Base-by-base conservation (phyloP, 306 rosid species). In the Amphicarpaea edgeworthii region DNA sequence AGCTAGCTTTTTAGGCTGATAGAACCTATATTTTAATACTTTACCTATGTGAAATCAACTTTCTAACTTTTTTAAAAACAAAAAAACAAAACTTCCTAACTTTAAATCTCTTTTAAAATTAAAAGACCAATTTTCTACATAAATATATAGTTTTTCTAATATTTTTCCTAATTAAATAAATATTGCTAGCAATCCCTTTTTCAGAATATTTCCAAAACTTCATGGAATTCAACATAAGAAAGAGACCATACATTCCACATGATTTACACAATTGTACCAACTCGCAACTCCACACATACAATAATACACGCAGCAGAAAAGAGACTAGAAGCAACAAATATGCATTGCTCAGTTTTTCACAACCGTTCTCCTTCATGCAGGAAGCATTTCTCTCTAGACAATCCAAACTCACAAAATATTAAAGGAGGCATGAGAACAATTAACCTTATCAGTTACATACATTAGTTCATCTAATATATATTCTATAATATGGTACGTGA, bases 311-410 rank as follows among this genome's bases (percentile, higher is more conserved):
- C 1, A 12, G 10, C 17, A 58, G 1, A 23, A 30, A 14, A 20
- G 11, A 15, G 8, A 21, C 6, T 54, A 1, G 14, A 34, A 23
- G 40, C 6, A 69, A 53, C 49, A n/a, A 34, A 17, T 23, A 21
- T 12, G 2, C 46, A 38, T 7, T 59, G n/a, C 15, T 9, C 53
- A 72, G 8, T 15, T 12, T 20, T 23, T 12, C 17, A 2, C 6
- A 30, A 46, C 58, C 23, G 15, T 17, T 28, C 49, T 45, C 68
- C 68, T 74, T 43, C 75, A 55, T 53, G 69, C 69, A 26, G 17
- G 68, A 77, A 67, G 60, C 69, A 16, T 67, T 77, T 53, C 28
- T 40, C 43, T 4, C 20, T 7, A 30, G 41, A 60, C 23, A 30
- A 60, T 50, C 34, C 28, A 51, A 30, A 15, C 60, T 50, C 30